Evolutionary conservation across 805 yeast genomes (phyloP), one percentile per base, ranked within the genome.

Genomic region (Metschnikowia chrysomelidarum): DNA sequence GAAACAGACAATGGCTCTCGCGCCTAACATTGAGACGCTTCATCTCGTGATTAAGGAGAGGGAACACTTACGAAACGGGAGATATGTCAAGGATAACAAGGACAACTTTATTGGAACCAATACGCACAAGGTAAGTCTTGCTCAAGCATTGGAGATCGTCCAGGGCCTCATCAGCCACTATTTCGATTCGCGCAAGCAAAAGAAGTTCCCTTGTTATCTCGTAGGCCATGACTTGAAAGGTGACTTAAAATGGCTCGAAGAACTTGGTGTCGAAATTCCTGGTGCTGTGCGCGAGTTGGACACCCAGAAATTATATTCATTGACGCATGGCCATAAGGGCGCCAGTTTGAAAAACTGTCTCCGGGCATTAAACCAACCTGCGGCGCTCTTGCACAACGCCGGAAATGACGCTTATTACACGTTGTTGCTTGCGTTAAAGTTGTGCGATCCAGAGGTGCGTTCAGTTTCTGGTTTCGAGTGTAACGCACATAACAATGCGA

Each of bases 381-480:
- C 45, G 23, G 48, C 50, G 3, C 31, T 34, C 19, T 44, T 54
- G 27, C 59, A 54, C 36, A 55, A 53, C 24, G 59, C 60, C 2
- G 57, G 51, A 20, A 55, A 55, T 36, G 58, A 54, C 26, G 59
- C 60, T 4, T 55, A 55, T 38, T 55, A 43, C 37, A 55, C 60
- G 5, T 29, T 55, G 7, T 24, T 54, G 28, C 54, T 54, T n/a
- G 57, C 55, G 7, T 29, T 55, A 33, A 49, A 49, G 9, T 43
- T 44, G 29, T 47, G 54, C 18, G 60, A 55, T 24, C 60, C 60
- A 8, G 16, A 27, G 18, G 37, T 36, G 24, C 38, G 44, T 9
- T 6, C 15, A 19, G 26, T 32, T 27, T 17, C 30, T 13, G 9
- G 14, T 4, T 30, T 35, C 12, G 39, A 35, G 5, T 24, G n/a